These are phyloP conservation scores for Euphorbia celastroides DNA, from an alignment of 441 rosid species.

Conservation along the genomic window DNA sequence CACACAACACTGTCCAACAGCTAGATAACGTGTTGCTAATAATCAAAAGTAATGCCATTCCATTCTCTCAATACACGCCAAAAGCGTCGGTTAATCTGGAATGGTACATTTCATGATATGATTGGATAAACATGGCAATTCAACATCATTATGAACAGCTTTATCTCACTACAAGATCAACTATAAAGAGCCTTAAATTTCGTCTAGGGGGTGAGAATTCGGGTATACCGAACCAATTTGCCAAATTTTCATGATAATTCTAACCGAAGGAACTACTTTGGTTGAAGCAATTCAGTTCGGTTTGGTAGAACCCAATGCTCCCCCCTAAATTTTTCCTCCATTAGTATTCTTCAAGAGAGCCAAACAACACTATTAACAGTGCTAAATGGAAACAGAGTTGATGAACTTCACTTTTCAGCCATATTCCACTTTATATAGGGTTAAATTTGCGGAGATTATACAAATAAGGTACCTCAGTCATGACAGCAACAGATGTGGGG, in stretches of 20 bases:
- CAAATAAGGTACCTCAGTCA: constrained; percentile 74
- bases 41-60: too few species aligned
- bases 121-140: too few species aligned
- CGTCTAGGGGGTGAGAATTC: too few species aligned
- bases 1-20: constrained; percentile 51
- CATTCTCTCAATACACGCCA: too few species aligned
- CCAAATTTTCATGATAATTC: too few species aligned
- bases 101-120: constrained; percentile 45
- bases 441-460: not conserved
- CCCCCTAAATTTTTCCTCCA: not conserved
- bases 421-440: not conserved
- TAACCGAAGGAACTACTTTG: too few species aligned
- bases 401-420: not conserved
- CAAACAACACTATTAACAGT: not conserved
- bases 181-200: too few species aligned
- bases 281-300: too few species aligned
- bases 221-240: too few species aligned
- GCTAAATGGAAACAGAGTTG: not conserved
- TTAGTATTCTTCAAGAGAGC: not conserved
- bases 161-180: not conserved
- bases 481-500: constrained; percentile 98
- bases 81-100: too few species aligned
- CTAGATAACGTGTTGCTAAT: constrained; percentile 94
- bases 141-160: not conserved
- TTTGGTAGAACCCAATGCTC: too few species aligned